These are phyloP conservation scores for Spatholobus suberectus DNA, from an alignment of 306 rosid genomes.

Conservation along the genomic window DNA sequence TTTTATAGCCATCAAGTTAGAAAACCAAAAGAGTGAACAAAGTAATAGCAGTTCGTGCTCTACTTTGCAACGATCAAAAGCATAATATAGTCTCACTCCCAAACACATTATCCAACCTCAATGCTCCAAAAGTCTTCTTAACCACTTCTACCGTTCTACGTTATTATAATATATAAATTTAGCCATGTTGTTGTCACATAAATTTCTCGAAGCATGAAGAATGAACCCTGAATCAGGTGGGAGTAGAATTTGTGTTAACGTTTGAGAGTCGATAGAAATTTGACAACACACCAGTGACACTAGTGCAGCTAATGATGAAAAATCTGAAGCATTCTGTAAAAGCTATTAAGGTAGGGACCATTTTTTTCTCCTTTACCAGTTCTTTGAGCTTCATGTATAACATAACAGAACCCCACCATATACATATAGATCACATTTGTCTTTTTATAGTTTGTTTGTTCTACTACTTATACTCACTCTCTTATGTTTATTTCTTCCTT, in stretches of 20 bases:
- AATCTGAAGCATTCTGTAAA: constrained; percentile 36
- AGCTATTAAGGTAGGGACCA: constrained; percentile 44
- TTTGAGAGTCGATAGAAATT: constrained; percentile 26
- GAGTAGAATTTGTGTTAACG: neutral
- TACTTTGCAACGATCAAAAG: constrained; percentile 41
- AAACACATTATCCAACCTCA: constrained; percentile 43
- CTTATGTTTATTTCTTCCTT: too few relatives aligned
- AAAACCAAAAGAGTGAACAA: neutral
- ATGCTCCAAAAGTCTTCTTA: constrained; percentile 9
- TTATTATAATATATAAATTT: neutral
- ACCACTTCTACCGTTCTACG: constrained; percentile 18
- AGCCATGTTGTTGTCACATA: neutral
- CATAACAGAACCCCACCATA: constrained; percentile 5
- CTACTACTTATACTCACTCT: too few relatives aligned
- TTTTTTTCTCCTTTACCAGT: constrained; percentile 33
- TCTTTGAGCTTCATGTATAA: neutral
- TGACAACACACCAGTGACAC: constrained; percentile 34
- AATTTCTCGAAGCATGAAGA: neutral
- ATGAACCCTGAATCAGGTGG: neutral
- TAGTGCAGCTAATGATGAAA: constrained; percentile 50
- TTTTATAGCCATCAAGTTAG: constrained; percentile 8
- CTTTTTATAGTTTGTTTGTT: constrained; percentile 35
- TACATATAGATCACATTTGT: constrained; percentile 26
- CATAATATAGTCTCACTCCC: constrained; percentile 9
- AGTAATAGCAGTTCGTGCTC: constrained; percentile 37